Evolutionary conservation across 106 monocot species (phyloP).

Genomic region (Dendrobium nobile): DNA sequence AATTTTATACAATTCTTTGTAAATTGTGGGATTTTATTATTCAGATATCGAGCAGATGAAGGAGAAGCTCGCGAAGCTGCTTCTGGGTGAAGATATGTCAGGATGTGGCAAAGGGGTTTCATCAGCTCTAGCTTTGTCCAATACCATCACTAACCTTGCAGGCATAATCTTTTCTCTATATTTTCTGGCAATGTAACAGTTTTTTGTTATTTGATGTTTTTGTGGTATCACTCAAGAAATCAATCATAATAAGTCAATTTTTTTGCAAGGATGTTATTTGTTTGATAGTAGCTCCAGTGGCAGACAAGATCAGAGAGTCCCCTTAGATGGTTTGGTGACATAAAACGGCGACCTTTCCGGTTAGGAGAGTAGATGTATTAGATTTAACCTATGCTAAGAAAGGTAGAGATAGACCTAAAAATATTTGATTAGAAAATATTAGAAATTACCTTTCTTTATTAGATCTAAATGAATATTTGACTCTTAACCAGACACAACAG

Average conservation of each 20-base stretch:
- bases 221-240: background rate
- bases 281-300: too few species aligned
- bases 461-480: too few species aligned
- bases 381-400: too few species aligned
- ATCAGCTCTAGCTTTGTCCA: slow-evolving; percentile 28
- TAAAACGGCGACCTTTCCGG: too few species aligned
- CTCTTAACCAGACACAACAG: too few species aligned
- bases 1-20: background rate
- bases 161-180: slow-evolving; percentile 2
- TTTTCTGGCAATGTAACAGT: background rate
- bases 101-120: slow-evolving; percentile 35
- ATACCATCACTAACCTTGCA: slow-evolving; percentile 34
- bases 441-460: too few species aligned
- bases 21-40: background rate
- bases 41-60: slow-evolving; percentile 20
- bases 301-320: too few species aligned
- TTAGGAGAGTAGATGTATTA: too few species aligned
- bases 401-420: too few species aligned
- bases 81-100: slow-evolving; percentile 34
- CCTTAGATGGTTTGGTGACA: too few species aligned
- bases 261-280: too few species aligned
- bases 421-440: too few species aligned
- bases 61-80: slow-evolving; percentile 33
- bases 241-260: background rate
- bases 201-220: background rate